Base-by-base conservation (phyloP, 345 rosid species). In the Salix suchowensis region DNA sequence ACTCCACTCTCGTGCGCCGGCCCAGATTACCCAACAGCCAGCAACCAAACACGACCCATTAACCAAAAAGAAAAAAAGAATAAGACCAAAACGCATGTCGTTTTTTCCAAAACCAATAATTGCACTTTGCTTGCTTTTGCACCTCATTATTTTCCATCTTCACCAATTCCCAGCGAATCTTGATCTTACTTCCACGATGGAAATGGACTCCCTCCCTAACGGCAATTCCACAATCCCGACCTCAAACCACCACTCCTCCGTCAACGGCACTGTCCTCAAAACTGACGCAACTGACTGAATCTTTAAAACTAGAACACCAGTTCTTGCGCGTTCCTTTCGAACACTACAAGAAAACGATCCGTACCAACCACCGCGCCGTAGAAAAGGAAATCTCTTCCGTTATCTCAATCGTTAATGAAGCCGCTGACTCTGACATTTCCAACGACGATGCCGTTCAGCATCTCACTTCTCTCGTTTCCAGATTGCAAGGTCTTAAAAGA, bases 241-340 rank as follows among this genome's bases (percentile, higher is more conserved):
- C 76, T 80, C 82, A 44, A 44, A 1, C 84, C 58, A 19, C 85
- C n/a, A 34, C 81, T 4, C 34, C 81, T 4, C 34, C 68, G 18
- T 19, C 79, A 10, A 44, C 77, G 11, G 4, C 86, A 0, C 26
- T 84, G 7, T 79, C 94, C 15, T 84, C 92, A 30, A 91, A 85
- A 66, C 85, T 78, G 65, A 82, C 82, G 71, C 94, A 89, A 78
- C 83, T 96, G 50, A 81, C 95, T 69, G 98, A 96, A 79, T 91
- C 99, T 8, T 79, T 92, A 70, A 93, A 92, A 73, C 86, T 94
- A 37, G 99, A 94, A 85, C 97, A 96, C 87, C 98, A 96, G 78
- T 86, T 94, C 78, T 87, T 92, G 78, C 88, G 98, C 24, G 98
- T 93, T 23, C 99, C 99, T 7, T 96, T 93, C 86, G 99, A 96